phyloP scores from a whole-genome alignment of 225 moss, liverwort and hornwort genomes.

The Bryum argenteum region DNA sequence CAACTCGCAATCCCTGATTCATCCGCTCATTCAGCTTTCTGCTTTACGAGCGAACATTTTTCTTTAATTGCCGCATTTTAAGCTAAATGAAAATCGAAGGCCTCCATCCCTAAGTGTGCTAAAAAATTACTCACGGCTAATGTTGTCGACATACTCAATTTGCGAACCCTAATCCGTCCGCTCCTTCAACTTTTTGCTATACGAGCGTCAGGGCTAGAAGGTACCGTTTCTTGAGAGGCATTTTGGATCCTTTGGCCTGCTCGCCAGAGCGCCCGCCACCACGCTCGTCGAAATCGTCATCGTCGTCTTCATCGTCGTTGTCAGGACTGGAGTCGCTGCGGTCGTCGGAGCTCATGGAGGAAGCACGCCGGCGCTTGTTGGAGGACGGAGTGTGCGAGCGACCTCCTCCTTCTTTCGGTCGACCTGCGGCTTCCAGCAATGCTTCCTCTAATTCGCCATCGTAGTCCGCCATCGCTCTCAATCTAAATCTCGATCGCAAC shows the following conservation, averaged over 20 bases:
- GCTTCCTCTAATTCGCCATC: constrained; percentile 71
- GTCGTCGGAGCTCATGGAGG: constrained; percentile 86
- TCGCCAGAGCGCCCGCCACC: constrained; percentile 66
- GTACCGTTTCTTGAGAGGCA: constrained; percentile 92
- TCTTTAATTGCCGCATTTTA: no score
- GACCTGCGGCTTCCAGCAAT: constrained; percentile 91
- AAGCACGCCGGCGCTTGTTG: constrained; percentile 71
- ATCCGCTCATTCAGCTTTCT: no score
- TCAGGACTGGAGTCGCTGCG: constrained; percentile 86
- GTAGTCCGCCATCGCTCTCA: constrained; percentile 70
- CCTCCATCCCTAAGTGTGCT: no score
- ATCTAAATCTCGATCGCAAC: constrained; percentile 13
- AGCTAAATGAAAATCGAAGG: no score
- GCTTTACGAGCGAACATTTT: no score
- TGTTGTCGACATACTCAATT: no score
- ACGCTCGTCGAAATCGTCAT: constrained; percentile 73
- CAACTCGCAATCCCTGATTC: no score
- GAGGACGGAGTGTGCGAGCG: constrained; percentile 59
- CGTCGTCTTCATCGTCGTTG: constrained; percentile 70
- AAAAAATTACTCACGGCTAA: no score
- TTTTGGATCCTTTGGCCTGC: constrained; percentile 76
- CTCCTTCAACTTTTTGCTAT: no score
- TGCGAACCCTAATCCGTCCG: no score
- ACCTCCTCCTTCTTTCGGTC: constrained; percentile 74
- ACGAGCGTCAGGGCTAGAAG: background rate